Percentiles rank a stretch among this genome's conserved stretches.
These are phyloP conservation scores for Scalesia atractyloides DNA, from an alignment of 129 eudicot genomes.

Conservation along the genomic window DNA sequence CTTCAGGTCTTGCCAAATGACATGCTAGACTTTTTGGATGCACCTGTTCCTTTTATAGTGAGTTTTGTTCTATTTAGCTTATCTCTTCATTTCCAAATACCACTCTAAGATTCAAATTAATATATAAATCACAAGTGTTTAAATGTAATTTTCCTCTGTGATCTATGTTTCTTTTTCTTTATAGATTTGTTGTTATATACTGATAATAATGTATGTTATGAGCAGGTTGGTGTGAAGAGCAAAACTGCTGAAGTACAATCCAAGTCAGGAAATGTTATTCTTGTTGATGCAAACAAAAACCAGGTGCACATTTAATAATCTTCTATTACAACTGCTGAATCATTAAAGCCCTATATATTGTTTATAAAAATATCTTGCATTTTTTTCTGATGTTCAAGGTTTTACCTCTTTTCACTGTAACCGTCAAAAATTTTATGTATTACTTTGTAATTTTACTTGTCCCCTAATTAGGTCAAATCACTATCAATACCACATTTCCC, in stretches of 20 bases:
- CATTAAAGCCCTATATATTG: background rate
- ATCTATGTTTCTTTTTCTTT: background rate
- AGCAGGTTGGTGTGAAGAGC: slow-evolving; percentile 86
- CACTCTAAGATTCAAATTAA: background rate
- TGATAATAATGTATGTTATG: too few relatives aligned
- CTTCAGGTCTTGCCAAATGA: slow-evolving; percentile 93
- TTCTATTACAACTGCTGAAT: background rate
- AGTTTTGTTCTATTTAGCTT: slow-evolving; percentile 31
- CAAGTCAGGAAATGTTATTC: slow-evolving; percentile 67
- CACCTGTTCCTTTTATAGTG: slow-evolving; percentile 97
- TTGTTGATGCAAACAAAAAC: slow-evolving; percentile 88
- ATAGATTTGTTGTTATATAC: background rate
- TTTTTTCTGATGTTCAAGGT: background rate
- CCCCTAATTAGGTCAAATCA: slow-evolving; percentile 64
- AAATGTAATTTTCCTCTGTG: slow-evolving; percentile 5
- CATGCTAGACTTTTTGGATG: slow-evolving; percentile 99
- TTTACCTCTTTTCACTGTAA: background rate
- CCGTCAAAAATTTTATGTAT: background rate
- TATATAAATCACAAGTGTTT: background rate
- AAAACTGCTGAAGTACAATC: slow-evolving; percentile 89
- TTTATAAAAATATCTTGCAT: background rate
- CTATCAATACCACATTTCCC: slow-evolving; percentile 82
- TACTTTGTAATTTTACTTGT: slow-evolving; percentile 12
- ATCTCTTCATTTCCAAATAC: slow-evolving; percentile 9
- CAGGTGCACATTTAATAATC: slow-evolving; percentile 53